phyloP scores from a whole-genome alignment of 176 grass and related monocot genomes.

The Juncus inflexus region DNA sequence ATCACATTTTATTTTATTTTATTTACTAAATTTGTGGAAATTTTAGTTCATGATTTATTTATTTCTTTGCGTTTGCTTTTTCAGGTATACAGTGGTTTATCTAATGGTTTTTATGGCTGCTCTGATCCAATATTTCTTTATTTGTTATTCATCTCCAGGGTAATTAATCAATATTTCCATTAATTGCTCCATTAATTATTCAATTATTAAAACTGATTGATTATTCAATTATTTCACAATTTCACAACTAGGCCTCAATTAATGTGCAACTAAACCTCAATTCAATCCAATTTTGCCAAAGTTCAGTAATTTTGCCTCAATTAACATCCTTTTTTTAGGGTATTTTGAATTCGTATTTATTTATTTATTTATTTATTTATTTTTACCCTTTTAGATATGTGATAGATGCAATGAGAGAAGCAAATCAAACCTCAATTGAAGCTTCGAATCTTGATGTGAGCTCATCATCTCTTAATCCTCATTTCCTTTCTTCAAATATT shows the following conservation, averaged over 20 bases:
- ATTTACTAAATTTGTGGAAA: not conserved
- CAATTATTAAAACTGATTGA: not conserved
- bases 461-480: not conserved
- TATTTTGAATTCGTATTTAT: no score
- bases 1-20: conserved; percentile 14
- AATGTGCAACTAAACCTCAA: not conserved
- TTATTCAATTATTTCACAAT: not conserved
- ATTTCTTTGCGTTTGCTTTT: conserved; percentile 1
- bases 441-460: conserved; percentile 24
- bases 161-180: conserved; percentile 3
- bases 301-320: not conserved
- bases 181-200: not conserved
- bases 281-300: not conserved
- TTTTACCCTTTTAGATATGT: conserved; percentile 27
- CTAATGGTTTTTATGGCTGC: conserved; percentile 31
- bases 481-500: no score
- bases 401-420: conserved; percentile 33
- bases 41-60: not conserved
- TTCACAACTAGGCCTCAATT: no score
- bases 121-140: conserved; percentile 34
- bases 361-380: not conserved
- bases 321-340: not conserved
- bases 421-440: conserved; percentile 19
- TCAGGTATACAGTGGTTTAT: conserved; percentile 35
- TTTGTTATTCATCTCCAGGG: conserved; percentile 33